Evolutionary conservation across 768 basidiomycete genomes (phyloP).

Genomic region (Gloeostereum incarnatum): DNA sequence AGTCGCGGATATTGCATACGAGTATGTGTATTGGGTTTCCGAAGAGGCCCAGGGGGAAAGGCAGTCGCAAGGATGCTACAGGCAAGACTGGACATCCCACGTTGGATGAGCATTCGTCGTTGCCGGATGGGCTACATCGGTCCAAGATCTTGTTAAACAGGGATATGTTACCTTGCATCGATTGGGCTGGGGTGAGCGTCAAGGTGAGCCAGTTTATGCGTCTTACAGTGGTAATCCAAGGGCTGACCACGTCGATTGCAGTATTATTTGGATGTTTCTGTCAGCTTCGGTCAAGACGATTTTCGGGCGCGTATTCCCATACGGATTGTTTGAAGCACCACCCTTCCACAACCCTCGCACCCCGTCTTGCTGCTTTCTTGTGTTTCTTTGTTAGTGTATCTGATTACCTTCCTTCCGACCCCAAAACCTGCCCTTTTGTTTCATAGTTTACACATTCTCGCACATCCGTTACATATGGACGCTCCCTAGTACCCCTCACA

Average conservation of each 20-base stretch:
- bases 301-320: constrained; percentile 55
- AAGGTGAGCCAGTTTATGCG: constrained; percentile 35
- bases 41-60: constrained; percentile 48
- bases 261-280: constrained; percentile 71
- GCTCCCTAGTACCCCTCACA: too few species aligned
- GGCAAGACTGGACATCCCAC: constrained; percentile 39
- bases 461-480: too few species aligned
- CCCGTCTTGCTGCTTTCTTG: neutral
- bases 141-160: constrained; percentile 43
- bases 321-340: constrained; percentile 30
- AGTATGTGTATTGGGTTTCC: constrained; percentile 60
- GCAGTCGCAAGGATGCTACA: constrained; percentile 21
- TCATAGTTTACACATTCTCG: too few species aligned
- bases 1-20: constrained; percentile 36
- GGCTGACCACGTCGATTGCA: constrained; percentile 16
- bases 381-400: neutral
- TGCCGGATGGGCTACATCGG: constrained; percentile 65
- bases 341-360: neutral
- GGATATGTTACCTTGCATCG: constrained; percentile 54
- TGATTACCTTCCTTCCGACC: neutral
- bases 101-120: constrained; percentile 31
- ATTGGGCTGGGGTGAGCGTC: constrained; percentile 59
- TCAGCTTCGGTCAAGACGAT: constrained; percentile 55
- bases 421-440: too few species aligned
- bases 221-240: constrained; percentile 1